A percentile compares a stretch with the other conserved stretches of the same genome.
Evolutionary conservation across 2,329 filamentous ascomycete species (phyloP).

Genomic region (Huntiella savannae): DNA sequence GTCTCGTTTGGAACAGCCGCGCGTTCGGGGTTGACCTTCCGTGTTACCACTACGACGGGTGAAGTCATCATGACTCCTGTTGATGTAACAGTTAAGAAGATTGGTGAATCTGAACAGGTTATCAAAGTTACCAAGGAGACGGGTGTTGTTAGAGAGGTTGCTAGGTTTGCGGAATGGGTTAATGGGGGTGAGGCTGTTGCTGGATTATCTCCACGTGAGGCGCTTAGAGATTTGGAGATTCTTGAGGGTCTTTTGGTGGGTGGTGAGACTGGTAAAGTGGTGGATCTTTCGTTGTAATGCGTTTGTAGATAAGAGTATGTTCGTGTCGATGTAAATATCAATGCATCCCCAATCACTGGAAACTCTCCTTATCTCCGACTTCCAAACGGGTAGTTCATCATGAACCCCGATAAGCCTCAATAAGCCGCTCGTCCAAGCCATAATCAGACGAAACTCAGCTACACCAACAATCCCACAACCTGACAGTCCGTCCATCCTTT

Average conservation of each 20-base stretch:
- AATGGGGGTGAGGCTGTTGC: slow-evolving; percentile 26
- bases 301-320: too few species aligned
- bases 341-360: neutral
- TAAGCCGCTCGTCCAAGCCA: too few species aligned
- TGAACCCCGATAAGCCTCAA: too few species aligned
- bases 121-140: slow-evolving; percentile 18
- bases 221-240: slow-evolving; percentile 41
- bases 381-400: too few species aligned
- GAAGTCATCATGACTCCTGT: slow-evolving; percentile 30
- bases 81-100: slow-evolving; percentile 22
- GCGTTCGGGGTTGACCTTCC: slow-evolving; percentile 30
- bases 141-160: slow-evolving; percentile 40
- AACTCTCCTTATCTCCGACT: too few species aligned
- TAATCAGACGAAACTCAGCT: too few species aligned
- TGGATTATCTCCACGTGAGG: slow-evolving; percentile 37
- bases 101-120: slow-evolving; percentile 13
- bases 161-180: slow-evolving; percentile 38
- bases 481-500: too few species aligned
- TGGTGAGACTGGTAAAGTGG: slow-evolving; percentile 6
- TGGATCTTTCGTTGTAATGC: neutral
- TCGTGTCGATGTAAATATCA: neutral
- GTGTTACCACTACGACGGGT: slow-evolving; percentile 38
- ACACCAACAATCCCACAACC: too few species aligned
- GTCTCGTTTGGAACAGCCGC: slow-evolving; percentile 38
- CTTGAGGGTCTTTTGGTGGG: slow-evolving; percentile 20